Evolutionary conservation across 192 early-diverging fungal species (phyloP).

Genomic region (Chytriomyces hyalinus): DNA sequence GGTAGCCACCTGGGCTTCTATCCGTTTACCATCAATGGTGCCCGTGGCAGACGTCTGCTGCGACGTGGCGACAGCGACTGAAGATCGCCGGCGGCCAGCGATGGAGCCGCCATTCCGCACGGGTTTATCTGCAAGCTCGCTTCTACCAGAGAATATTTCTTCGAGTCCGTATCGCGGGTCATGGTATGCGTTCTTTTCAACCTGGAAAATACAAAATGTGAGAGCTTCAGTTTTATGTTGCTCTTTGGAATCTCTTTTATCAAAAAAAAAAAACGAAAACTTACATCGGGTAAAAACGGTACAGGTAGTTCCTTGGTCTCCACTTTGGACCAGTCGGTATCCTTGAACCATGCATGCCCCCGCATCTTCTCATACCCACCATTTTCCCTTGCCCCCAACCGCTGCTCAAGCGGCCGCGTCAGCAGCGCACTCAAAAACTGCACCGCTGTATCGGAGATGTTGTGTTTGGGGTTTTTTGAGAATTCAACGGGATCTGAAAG

Average conservation of each 20-base stretch:
- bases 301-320: constrained; percentile 72
- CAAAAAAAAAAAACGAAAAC: constrained; percentile 22
- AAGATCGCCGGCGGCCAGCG: background rate
- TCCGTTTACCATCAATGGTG: background rate
- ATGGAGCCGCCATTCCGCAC: constrained; percentile 12
- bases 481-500: constrained; percentile 68
- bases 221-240: background rate
- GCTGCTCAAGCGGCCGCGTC: constrained; percentile 67
- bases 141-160: constrained; percentile 61
- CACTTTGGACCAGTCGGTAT: constrained; percentile 78
- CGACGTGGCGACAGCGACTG: background rate
- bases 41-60: background rate
- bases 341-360: constrained; percentile 78
- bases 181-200: constrained; percentile 61
- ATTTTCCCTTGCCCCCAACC: constrained; percentile 74
- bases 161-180: constrained; percentile 79
- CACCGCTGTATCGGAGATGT: constrained; percentile 6
- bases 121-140: constrained; percentile 6
- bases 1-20: background rate
- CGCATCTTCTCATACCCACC: constrained; percentile 73
- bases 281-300: constrained; percentile 86
- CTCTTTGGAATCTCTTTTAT: background rate
- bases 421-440: constrained; percentile 54
- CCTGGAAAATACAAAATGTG: background rate
- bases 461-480: constrained; percentile 55